Evolutionary conservation across 2,329 filamentous ascomycete genomes (phyloP), one percentile per base, ranked within the genome.

Genomic region (Claviceps cyperi): DNA sequence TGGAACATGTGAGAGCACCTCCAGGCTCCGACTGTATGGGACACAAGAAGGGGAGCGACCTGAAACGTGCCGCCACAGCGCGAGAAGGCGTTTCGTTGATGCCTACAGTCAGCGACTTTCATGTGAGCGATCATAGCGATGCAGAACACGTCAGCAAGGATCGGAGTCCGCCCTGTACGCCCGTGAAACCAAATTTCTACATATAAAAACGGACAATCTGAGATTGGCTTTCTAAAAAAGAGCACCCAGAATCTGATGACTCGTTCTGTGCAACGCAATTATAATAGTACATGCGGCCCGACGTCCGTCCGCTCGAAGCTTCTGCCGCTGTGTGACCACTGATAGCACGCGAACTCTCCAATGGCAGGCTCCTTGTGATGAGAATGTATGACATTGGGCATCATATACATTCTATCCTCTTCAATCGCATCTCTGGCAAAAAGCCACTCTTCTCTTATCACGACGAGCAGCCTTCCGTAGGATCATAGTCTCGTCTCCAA

Each of bases 301-400:
- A 49, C 47, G 21, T 28, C 47, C 47, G 21, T 28, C 47, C 47
- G 37, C 40, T 49, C 40, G 40, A 43, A 37, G 35, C 4, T 11
- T 39, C 39, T 28, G 36, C 48, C 40, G 24, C 13, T 36, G 48
- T 46, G 36, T 50, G 41, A 50, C 48, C n/a, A n/a, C n/a, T n/a
- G n/a, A n/a, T n/a, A 44, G n/a, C n/a, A 35, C 35, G 2, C 41
- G 40, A 24, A 6, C 6, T 46, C n/a, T 22, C 41, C 48, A 50
- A 50, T 46, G n/a, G 41, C 43, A 46, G n/a, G 41, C n/a, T 19
- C 15, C 48, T 49, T 49, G 41, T 21, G 9, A 19, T 22, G 21
- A 46, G 13, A 46, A 32, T 11, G n/a, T 35, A 35, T 46, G 35
- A 35, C 40, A 46, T 46, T 46, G 43, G 36, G 43, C 32, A 45